Percentiles rank a stretch among this genome's conserved stretches.
Conservation (phyloP, 768 basidiomycete genomes). For the Phaffia tasmanica region DNA sequence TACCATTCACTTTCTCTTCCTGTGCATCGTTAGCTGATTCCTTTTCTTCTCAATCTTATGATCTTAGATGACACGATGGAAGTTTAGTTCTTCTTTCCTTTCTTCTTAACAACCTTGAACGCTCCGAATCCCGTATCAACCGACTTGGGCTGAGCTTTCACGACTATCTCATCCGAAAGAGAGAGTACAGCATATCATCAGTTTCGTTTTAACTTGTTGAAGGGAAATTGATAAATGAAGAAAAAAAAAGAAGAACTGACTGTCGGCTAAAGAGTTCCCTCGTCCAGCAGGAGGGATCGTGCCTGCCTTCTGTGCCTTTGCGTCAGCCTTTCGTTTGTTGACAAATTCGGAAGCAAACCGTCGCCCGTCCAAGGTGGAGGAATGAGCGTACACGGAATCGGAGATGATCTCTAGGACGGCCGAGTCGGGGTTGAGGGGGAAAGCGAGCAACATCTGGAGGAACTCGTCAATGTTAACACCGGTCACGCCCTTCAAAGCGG, state of each 20-base stretch:
- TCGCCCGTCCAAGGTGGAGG: slow-evolving; percentile 86
- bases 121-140: slow-evolving; percentile 60
- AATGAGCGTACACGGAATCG: slow-evolving; percentile 87
- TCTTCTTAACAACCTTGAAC: slow-evolving; percentile 90
- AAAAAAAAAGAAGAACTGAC: slow-evolving; percentile 25
- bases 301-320: slow-evolving; percentile 42
- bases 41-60: background rate
- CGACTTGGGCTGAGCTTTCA: slow-evolving; percentile 73
- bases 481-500: slow-evolving; percentile 62
- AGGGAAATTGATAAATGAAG: slow-evolving; percentile 30
- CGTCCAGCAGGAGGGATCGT: slow-evolving; percentile 30
- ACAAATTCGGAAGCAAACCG: slow-evolving; percentile 90
- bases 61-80: background rate
- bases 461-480: slow-evolving; percentile 85
- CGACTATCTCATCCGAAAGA: slow-evolving; percentile 43
- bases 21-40: background rate
- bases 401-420: slow-evolving; percentile 83
- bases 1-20: background rate
- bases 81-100: slow-evolving; percentile 45
- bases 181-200: background rate
- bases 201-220: slow-evolving; percentile 14
- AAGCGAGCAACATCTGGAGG: slow-evolving; percentile 84
- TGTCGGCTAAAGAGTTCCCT: slow-evolving; percentile 28
- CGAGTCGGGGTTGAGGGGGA: slow-evolving; percentile 77
- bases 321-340: slow-evolving; percentile 73